Base-by-base conservation (phyloP, 2,329 filamentous ascomycete species). In the Claviceps purpurea region DNA sequence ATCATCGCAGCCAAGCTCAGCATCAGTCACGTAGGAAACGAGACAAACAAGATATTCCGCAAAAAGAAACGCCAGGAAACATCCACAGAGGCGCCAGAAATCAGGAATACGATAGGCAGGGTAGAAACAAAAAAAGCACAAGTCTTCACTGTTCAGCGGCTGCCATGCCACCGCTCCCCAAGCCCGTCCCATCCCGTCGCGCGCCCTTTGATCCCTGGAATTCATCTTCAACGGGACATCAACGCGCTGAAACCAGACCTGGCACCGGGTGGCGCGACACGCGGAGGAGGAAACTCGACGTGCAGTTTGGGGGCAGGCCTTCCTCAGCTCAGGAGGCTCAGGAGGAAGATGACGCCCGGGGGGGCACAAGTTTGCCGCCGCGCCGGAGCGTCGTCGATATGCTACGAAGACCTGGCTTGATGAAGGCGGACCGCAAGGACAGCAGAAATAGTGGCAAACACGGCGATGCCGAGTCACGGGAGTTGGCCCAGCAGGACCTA, bases 181-280 rank as follows among this genome's bases (percentile, higher is more conserved):
- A 34, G 30, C 30, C 30, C 30, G 3, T 34, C 30, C 3, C 30
- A 11, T 34, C 30, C 30, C 30, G 30, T 34, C 30, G 30, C 30
- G 30, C 30, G 30, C 67, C 68, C 26, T 66, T 84, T 60, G 83
- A 86, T 65, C 74, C 80, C 5, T 87, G 82, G 81, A 89, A 89
- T 68, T 83, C 82, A 14, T 79, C 81, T 13, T 81, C 84, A 5
- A 83, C 84, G 1, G 87, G 87, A 46, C 88, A 95, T 64, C 89
- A 95, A 67, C 77, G 81, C 42, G 80, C 86, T 43, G 85, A 91
- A 54, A 82, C 80, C 54, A 69, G 72, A 3, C 74, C 84, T 1
- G 77, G 79, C 2, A 76, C 77, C 24, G 57, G 79, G 62, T 94
- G 89, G 88, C 81, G 87, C 24, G 74, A 81, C 49, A 84, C 81